Evolutionary conservation across 306 rosid species (phyloP), one percentile per base, ranked within the genome.

Genomic region (Glycine latifolia): DNA sequence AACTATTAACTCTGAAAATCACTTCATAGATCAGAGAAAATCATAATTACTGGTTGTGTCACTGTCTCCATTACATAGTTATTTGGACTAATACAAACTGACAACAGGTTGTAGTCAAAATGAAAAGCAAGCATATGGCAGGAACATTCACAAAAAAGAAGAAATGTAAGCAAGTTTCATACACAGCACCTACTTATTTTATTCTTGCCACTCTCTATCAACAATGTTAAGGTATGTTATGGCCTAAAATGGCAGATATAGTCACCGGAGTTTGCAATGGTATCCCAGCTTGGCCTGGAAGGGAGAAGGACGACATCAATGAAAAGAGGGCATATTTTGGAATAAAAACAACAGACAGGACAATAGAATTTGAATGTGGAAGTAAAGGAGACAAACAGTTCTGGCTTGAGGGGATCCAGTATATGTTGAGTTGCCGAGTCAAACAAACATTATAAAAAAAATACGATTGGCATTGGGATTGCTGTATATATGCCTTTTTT

Each of bases 81-180:
- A 48, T 67, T 48, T 58, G 58, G 48, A 71, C 71, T 70, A 55
- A 55, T 74, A 69, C 71, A 80, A 55, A 79, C 46, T 84, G 86
- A 61, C 72, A 77, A 75, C 95, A 95, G 98, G 97, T 92, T 73
- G 90, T 92, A 66, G 95, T 91, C 47, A 95, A 92, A 86, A 80
- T 92, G 95, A 95, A 95, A 88, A 92, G 98, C 97, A 92, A 87
- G 92, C 88, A 89, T 69, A 95, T 95, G 84, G 98, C 81, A 10
- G 97, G 97, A 81, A 90, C 95, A 82, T 91, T 92, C 89, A 92
- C 93, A 0, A 95, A 92, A 84, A 92, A 88, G 88, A 92, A 91
- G 87, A 95, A 89, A 84, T 92, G 98, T 95, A 95, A 95, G 95
- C 75, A 81, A 58, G 58, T 78, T 78, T 80, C 16, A 10, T 54